phyloP scores from a whole-genome alignment of 495 filamentous ascomycete species.

The Xylona heveae region DNA sequence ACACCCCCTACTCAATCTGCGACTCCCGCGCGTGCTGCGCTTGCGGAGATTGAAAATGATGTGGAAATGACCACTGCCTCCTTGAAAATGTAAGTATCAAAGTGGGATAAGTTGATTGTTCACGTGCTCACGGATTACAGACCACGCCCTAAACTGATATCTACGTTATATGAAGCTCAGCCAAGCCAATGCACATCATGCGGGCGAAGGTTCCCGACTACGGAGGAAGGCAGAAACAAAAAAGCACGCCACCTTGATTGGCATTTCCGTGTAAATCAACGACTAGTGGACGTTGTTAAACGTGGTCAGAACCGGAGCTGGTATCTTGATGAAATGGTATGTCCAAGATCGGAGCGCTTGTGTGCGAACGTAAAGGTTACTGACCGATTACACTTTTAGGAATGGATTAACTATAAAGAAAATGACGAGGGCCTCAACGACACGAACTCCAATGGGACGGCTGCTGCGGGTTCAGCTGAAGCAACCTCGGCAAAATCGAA shows the following conservation, averaged over 20 bases:
- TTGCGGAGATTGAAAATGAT: constrained; percentile 26
- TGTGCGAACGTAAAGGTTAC: background rate
- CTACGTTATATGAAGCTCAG: constrained; percentile 50
- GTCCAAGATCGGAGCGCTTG: constrained; percentile 13
- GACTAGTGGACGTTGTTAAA: constrained; percentile 60
- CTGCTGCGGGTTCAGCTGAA: constrained; percentile 15
- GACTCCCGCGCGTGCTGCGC: constrained; percentile 1
- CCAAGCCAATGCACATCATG: constrained; percentile 80
- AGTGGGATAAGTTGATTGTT: constrained; percentile 4
- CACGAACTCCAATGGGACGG: constrained; percentile 19
- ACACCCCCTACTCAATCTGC: too few relatives aligned
- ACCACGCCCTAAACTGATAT: constrained; percentile 50
- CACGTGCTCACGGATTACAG: constrained; percentile 24
- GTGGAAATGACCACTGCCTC: constrained; percentile 50
- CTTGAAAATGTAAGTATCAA: constrained; percentile 48
- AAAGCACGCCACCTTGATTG: constrained; percentile 93
- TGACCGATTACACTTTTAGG: constrained; percentile 20
- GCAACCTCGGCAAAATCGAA: too few relatives aligned
- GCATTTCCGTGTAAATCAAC: constrained; percentile 89
- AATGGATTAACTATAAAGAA: constrained; percentile 77
- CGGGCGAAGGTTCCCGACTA: constrained; percentile 62
- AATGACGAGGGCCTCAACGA: constrained; percentile 37
- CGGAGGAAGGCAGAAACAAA: constrained; percentile 54
- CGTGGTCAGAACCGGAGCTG: constrained; percentile 75
- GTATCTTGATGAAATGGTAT: constrained; percentile 80